Evolutionary conservation across 2,329 filamentous ascomycete genomes (phyloP).

Genomic region (Diplodia mutila): DNA sequence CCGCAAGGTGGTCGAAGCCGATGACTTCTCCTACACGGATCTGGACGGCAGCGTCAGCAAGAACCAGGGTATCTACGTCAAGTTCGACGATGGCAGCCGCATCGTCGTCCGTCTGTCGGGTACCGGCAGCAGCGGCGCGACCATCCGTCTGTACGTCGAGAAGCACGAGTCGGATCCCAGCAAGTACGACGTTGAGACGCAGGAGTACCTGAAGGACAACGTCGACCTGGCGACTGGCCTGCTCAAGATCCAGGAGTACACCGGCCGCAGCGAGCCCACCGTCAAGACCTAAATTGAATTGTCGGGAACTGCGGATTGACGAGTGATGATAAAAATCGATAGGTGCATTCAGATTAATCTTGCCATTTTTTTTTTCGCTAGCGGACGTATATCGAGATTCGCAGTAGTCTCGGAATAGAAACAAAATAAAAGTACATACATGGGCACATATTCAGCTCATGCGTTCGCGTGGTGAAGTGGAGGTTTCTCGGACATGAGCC

Average conservation of each 20-base stretch:
- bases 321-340: slow-evolving; percentile 22
- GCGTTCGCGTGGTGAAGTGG: not conserved
- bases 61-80: slow-evolving; percentile 94
- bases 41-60: slow-evolving; percentile 95
- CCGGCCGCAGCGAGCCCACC: slow-evolving; percentile 90
- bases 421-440: slow-evolving; percentile 26
- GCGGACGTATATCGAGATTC: slow-evolving; percentile 10
- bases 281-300: slow-evolving; percentile 77
- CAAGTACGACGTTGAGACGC: slow-evolving; percentile 79
- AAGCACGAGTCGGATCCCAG: slow-evolving; percentile 84
- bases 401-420: slow-evolving; percentile 14
- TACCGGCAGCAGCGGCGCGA: slow-evolving; percentile 92
- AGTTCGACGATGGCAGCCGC: slow-evolving; percentile 91
- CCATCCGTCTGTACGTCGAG: slow-evolving; percentile 96
- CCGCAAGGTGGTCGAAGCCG: slow-evolving; percentile 84
- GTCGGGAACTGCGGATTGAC: not conserved
- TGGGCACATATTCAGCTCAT: not conserved
- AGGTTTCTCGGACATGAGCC: slow-evolving; percentile 10
- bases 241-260: slow-evolving; percentile 90
- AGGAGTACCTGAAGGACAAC: slow-evolving; percentile 91
- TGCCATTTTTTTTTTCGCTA: not conserved
- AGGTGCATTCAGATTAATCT: slow-evolving; percentile 12
- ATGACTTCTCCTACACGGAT: slow-evolving; percentile 98
- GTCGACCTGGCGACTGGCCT: slow-evolving; percentile 83
- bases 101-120: slow-evolving; percentile 95